Evolutionary conservation across 2,329 filamentous ascomycete species (phyloP), one percentile per base, ranked within the genome.

Genomic region (Aspergillus transmontanensis): DNA sequence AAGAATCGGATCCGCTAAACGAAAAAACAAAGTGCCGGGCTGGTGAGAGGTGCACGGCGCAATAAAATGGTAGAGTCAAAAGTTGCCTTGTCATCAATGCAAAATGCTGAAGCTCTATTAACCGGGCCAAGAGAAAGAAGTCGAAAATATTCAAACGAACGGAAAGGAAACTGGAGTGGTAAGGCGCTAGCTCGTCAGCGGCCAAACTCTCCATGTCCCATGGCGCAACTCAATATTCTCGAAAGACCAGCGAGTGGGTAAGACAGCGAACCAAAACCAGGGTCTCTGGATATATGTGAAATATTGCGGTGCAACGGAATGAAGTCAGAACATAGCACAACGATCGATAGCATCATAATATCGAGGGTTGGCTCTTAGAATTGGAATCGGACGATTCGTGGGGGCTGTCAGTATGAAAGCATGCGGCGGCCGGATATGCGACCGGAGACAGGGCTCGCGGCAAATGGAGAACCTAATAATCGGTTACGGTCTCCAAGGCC

Each of bases 371-470:
- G 69, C 28, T 21, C 41, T 21, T 23, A 28, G 30, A 51, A 32
- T 21, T 51, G 11, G 28, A 32, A 32, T 16, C 12, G n/a, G 21
- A 55, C 51, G 32, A 21, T 32, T n/a, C 32, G 32, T 6, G 19
- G 14, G 30, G 21, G 7, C n/a, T 26, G 21, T 72, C 70, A 80
- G 62, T 80, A 80, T 23, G 78, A 80, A 60, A 80, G 77, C 78
- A 80, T 80, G 26, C 78, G 78, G 41, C 78, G 78, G n/a, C 77
- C 78, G n/a, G 77, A 67, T 12, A 72, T 68, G 34, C 78, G 78
- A 23, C 70, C 68, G 19, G 75, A 72, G n/a, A 73, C 73, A 34
- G 75, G 72, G 56, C 72, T 75, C 51, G 73, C 73, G 14, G 69
- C 72, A 59, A 79, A 77, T 5, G 78, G 77, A 23, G 76, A 77